Base-by-base conservation (phyloP, 2,329 filamentous ascomycete genomes). In the Ceratocystis destructans region DNA sequence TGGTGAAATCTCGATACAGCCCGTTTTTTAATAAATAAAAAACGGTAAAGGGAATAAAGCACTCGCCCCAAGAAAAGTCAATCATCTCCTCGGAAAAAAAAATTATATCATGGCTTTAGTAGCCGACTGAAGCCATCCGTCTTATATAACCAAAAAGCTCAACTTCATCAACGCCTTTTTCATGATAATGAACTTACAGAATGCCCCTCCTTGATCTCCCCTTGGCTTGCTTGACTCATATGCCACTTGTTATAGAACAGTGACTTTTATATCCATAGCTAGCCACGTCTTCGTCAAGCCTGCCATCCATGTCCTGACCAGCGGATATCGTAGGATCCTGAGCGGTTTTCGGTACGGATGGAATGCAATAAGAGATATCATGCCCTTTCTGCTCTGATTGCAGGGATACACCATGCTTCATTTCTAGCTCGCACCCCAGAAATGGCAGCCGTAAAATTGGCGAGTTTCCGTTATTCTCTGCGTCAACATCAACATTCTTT, bases 361-460 rank as follows among this genome's bases (percentile, higher is more conserved):
- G 55, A 31, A 59, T 59, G 33, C 17, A n/a, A 33, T n/a, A 31
- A 45, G 28, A 12, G 41, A 50, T 17, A 28, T 17, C 33, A 64
- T 44, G 37, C 22, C 41, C 53, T 6, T 37, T 41, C 17, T 31
- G 28, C 28, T 66, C 64, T 10, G 64, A 57, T n/a, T 57, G 64
- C 7, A 66, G 55, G 28, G 59, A 62, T 7, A 66, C 12, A 20
- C 17, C 8, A 5, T 25, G 6, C 46, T n/a, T 33, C 22, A 4
- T 20, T 25, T 53, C 48, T 25, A 53, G 48, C 48, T 53, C 48
- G 48, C 48, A 53, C 10, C 10, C 20, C 10, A 53, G 25, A 53
- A 53, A 25, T n/a, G 48, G 48, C 22, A 45, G 50, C 17, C 28
- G 25, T 15, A 64, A 20, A n/a, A 20, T 31, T 15, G 63, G 10